Evolutionary conservation across 768 basidiomycete genomes (phyloP).

Genomic region (Termitomyces sp.): DNA sequence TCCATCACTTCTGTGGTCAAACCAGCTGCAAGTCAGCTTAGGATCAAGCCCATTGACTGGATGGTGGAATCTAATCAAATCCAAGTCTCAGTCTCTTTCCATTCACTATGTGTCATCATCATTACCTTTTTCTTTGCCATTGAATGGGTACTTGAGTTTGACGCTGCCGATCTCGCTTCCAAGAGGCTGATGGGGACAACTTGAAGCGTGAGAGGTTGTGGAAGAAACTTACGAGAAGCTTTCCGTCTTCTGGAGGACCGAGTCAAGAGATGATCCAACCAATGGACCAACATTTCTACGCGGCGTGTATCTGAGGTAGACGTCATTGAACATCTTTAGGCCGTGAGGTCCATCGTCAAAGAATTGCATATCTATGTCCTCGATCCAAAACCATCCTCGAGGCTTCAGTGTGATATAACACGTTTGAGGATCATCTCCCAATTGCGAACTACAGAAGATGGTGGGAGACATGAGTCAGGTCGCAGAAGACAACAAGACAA

Average conservation of each 20-base stretch:
- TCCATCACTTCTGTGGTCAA: background rate
- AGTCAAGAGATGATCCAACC: background rate
- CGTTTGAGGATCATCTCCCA: background rate
- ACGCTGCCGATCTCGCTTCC: background rate
- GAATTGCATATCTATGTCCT: background rate
- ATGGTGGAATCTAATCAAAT: background rate
- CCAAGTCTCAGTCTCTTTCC: background rate
- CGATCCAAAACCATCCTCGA: conserved; percentile 4
- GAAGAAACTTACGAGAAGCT: conserved; percentile 3
- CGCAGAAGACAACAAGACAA: background rate
- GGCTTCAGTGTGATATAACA: background rate
- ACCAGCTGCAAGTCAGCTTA: background rate
- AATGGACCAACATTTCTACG: background rate
- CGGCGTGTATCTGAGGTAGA: background rate
- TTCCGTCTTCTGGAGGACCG: background rate
- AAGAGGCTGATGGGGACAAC: too few relatives aligned
- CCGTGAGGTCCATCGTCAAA: background rate
- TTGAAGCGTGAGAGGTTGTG: background rate
- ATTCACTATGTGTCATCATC: too few relatives aligned
- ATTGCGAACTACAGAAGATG: background rate
- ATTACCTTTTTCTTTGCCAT: conserved; percentile 2
- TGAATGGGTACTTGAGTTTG: background rate
- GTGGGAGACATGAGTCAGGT: background rate
- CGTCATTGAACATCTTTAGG: background rate
- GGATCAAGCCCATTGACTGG: background rate